Evolutionary conservation across 495 filamentous ascomycete species (phyloP), one percentile per base, ranked within the genome.

Genomic region (Hamigera avellanea): DNA sequence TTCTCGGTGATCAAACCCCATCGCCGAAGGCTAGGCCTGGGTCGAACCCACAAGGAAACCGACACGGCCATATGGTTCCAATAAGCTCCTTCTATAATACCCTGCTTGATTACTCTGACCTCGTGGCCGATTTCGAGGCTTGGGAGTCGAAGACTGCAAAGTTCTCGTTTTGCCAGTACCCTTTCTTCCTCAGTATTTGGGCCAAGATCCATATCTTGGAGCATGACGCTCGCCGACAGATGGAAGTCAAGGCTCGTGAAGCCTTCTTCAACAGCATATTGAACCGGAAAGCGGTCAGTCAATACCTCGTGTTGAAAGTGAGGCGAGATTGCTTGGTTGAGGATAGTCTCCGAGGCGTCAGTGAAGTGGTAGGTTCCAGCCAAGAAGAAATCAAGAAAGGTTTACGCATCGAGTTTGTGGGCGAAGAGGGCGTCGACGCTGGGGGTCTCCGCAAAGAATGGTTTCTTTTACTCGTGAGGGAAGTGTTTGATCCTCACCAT

Each of bases 371-470:
- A 18, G 86, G 88, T 6, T 74, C 77, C 18, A 80, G 84, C 1
- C 72, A 79, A 32, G 86, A 91, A 37, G 89, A 95, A 32, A 79
- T 93, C 57, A 96, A 96, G 57, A 95, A 96, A 54, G 85, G 81
- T 6, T 59, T 96, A 31, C 76, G 82, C 19, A 88, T 95, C 32
- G 80, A 84, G 39, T 96, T 96, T 46, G 53, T 74, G 15, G 86
- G 85, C 29, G 89, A 95, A 55, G 88, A 95, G 54, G 88, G 88
- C 1, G 74, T 95, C 31, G 88, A 96, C 62, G 89, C 84, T 7
- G 88, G 88, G 18, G 88, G 88, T 3, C 69, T 93, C 19, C 75
- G 86, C 32, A 96, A 96, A 53, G 88, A 96, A 57, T 96, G 89
- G 89, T 96, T 96, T 49, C 63, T 95, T 25, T 69, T 95, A 35